Base-by-base conservation (phyloP, 129 eudicot genomes). In the Lactuca saligna region DNA sequence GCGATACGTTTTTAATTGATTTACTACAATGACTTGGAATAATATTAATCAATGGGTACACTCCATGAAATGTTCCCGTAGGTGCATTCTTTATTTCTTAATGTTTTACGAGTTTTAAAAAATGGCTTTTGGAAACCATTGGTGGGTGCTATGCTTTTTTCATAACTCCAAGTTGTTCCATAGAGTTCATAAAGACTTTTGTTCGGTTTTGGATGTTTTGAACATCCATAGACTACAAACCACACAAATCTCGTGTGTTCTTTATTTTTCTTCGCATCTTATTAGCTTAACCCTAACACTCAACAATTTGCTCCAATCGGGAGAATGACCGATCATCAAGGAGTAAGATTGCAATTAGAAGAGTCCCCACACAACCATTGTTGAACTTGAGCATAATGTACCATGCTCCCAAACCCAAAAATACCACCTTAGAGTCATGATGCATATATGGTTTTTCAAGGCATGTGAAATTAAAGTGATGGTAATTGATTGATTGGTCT, bases 401-500 rank as follows among this genome's bases (percentile, higher is more conserved):
- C 12, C 15, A 10, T 44, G 12, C 3, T 11, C 51, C 7, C 4
- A 46, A 11, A 46, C 51, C 51, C 51, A 0, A 46, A 46, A 46
- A 11, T 12, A 46, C n/a, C n/a, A 46, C 51, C 51, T 44, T 10
- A 46, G 15, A 46, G 51, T 8, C 51, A 46, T 46, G 15, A 46
- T n/a, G 51, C 51, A 10, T 38, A 7, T 20, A 41, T 56, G 51
- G 17, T 42, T 54, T 31, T 64, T 54, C 14, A 38, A 63, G 34
- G 25, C 14, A 5, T 38, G 6, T 6, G 7, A 13, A 46, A 10
- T 49, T 32, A 50, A 33, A 48, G 67, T 49, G 17, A n/a, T 54
- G 59, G 57, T 70, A 61, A 61, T 12, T 76, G 70, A 61, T 12
- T 76, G 75, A 37, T 62, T 60, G 74, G 69, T 68, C 69, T 51